Percentiles rank a stretch among this genome's conserved stretches.
phyloP scores from a whole-genome alignment of 2,329 filamentous ascomycete genomes.

The Colletotrichum sp. region DNA sequence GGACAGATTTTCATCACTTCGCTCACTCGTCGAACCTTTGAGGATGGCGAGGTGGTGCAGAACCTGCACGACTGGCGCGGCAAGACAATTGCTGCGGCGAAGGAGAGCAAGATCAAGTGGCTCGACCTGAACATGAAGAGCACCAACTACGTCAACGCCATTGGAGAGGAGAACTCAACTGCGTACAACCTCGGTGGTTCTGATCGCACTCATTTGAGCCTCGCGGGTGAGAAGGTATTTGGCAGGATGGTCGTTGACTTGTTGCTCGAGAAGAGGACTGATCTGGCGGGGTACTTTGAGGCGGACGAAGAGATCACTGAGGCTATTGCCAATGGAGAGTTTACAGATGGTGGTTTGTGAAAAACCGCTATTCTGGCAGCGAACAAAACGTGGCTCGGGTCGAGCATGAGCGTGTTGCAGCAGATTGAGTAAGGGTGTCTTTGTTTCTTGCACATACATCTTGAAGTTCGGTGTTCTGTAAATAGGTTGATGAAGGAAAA shows the following conservation, averaged over 20 bases:
- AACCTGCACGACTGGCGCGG: constrained; percentile 51
- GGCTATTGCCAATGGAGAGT: constrained; percentile 33
- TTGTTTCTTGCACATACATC: not conserved
- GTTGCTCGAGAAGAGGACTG: constrained; percentile 32
- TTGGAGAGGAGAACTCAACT: constrained; percentile 51
- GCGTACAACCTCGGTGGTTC: constrained; percentile 48
- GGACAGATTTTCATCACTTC: constrained; percentile 56
- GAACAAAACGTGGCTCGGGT: accelerated
- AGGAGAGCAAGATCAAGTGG: constrained; percentile 36
- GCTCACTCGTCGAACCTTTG: constrained; percentile 55
- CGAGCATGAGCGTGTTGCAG: accelerated
- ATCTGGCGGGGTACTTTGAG: constrained; percentile 28
- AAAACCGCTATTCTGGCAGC: accelerated
- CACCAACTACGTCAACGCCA: constrained; percentile 54
- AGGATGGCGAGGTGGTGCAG: constrained; percentile 48
- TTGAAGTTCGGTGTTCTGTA: not conserved
- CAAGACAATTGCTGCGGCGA: constrained; percentile 52
- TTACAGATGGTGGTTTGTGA: constrained; percentile 25
- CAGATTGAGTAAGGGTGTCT: accelerated
- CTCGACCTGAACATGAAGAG: constrained; percentile 59
- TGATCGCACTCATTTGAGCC: constrained; percentile 64
- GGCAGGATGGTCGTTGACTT: constrained; percentile 62
- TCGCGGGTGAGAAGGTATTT: constrained; percentile 59
- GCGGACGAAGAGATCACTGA: constrained; percentile 35
- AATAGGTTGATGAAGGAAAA: not conserved